Conservation (phyloP, 768 basidiomycete genomes). For the Rhizopogon sp. region DNA sequence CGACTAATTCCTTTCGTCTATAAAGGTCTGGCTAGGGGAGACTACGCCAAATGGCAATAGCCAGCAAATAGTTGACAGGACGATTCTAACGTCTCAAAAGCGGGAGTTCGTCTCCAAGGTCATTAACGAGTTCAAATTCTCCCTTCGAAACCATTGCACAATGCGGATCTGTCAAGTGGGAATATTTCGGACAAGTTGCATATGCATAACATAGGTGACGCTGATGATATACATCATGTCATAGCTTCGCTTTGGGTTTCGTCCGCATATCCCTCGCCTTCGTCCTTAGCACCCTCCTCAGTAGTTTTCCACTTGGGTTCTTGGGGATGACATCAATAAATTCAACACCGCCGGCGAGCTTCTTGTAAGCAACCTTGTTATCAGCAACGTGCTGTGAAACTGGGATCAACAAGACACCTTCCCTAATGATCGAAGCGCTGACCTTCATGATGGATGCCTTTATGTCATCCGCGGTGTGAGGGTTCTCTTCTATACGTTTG, state of each 20-base stretch:
- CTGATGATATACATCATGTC: not conserved
- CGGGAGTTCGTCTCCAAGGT: too few species aligned
- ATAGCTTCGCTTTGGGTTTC: constrained; percentile 22
- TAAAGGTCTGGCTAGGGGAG: too few species aligned
- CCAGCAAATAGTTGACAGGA: too few species aligned
- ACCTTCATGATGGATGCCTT: constrained; percentile 53
- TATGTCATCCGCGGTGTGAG: constrained; percentile 29
- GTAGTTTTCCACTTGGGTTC: constrained; percentile 68
- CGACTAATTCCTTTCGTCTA: too few species aligned
- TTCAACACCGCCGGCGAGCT: constrained; percentile 55
- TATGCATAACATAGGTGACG: too few species aligned
- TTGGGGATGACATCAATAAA: constrained; percentile 61
- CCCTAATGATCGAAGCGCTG: not conserved
- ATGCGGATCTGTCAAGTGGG: too few species aligned
- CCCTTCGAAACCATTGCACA: too few species aligned
- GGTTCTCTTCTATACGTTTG: constrained; percentile 26
- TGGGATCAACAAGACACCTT: not conserved
- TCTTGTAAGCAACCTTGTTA: constrained; percentile 56
- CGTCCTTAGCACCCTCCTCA: constrained; percentile 51
- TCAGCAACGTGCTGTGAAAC: constrained; percentile 48
- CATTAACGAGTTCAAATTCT: too few species aligned
- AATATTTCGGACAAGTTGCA: not conserved
- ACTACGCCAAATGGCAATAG: too few species aligned
- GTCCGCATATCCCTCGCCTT: constrained; percentile 30
- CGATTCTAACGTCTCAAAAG: too few species aligned